Base-by-base conservation (phyloP, 495 filamentous ascomycete species). In the Penicillium lividum region DNA sequence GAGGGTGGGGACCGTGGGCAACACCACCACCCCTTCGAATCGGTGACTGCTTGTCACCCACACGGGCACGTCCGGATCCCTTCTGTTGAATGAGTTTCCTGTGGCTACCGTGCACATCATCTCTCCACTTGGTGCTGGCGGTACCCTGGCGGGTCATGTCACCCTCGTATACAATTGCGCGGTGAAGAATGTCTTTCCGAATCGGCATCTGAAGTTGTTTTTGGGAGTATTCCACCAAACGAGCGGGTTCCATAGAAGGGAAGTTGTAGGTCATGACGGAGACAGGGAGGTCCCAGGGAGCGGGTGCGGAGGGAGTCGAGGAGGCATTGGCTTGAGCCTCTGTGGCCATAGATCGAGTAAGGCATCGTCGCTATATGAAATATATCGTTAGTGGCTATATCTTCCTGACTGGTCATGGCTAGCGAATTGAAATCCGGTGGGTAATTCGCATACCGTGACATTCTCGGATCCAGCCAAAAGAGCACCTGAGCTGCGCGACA, bases 91-190 rank as follows among this genome's bases (percentile, higher is more conserved):
- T 71, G 22, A 97, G 69, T 73, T 98, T 98, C 40, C 80, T 72
- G 66, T 85, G 80, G 53, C 87, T 90, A 51, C 93, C 94, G 64
- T 86, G 85, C 4, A 99, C 87, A 53, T 98, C 93, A 59, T 68
- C 82, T 53, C 95, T 86, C 69, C 84, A 93, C 73, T 96, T 96
- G 18, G 90, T 86, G 58, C 77, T 89, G 6, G 92, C 94, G 0
- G 91, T 93, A 56, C 95, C 94, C 68, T 91, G 86, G 27, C 94
- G 89, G 54, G 91, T 88, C 49, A 75, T 83, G 79, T 97, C 92
- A 66, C 91, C 94, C 76, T 98, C 94, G 83, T 88, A 98, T 57
- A 97, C 70, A 18, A 98, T 83, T 58, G 95, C 94, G 30, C 93
- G 84, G 73, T 98, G 95, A 18, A 99, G 86, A 55, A 99, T 86